Base-by-base conservation (phyloP, 257 asterid genomes). In the Solanum acaule region DNA sequence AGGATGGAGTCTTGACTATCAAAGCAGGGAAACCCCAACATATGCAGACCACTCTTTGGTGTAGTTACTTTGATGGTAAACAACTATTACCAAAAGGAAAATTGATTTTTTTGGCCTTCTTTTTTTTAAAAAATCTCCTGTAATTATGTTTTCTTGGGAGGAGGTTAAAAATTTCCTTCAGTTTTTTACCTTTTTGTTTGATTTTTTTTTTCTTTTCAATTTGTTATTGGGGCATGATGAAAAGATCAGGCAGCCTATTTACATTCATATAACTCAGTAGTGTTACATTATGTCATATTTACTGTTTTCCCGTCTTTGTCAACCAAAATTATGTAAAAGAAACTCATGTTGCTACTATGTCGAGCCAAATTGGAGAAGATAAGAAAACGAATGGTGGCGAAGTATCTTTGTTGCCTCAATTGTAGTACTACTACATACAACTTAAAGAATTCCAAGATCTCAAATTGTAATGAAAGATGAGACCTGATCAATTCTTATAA, bases 1-100 rank as follows among this genome's bases (percentile, higher is more conserved):
- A 23, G 96, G 93, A 67, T 93, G 94, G 94, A 95, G 93, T 72
- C 91, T 92, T 22, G 96, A 93, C 86, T 91, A 78, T 87, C 86
- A 87, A 12, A 93, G 96, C 93, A 89, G 88, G 91, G 98, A 94
- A 87, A 93, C 91, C 88, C 35, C 93, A 38, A 89, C 92, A 78
- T 35, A 90, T 29, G 87, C 87, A 13, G 93, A 92, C 52, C 70
- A 76, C 88, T 93, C 94, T 56, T 89, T 90, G 91, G 94, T 95
- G 84, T 96, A 95, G 95, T 86, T 88, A 83, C 49, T 88, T 90
- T 76, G 88, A 70, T 25, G 37, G 46, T 73, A 61, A 79, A 90
- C 14, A 82, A 40, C 78, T 88, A 85, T 61, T 14, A 79, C 90
- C 88, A 87, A 46, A 35, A 89, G 88, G 90, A 87, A 88, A 88